Percentiles rank a stretch among this genome's conserved stretches.
phyloP scores from a whole-genome alignment of 345 rosid species.

The Laguncularia racemosa region DNA sequence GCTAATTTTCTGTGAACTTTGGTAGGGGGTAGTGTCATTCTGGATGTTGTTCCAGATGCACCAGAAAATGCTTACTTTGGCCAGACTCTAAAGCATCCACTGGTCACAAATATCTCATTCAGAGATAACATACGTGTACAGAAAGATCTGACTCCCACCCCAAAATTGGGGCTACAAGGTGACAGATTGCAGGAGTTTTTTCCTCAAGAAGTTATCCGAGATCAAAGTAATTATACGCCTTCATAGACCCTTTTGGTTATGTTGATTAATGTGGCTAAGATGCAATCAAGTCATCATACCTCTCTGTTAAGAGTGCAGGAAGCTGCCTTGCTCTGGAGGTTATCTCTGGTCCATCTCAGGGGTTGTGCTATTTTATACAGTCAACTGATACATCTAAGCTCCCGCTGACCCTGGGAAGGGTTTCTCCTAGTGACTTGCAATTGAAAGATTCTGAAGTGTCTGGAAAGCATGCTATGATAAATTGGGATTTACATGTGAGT shows the following conservation, averaged over 20 bases:
- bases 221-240: slow-evolving; percentile 64
- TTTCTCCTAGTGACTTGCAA: slow-evolving; percentile 61
- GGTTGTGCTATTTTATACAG: slow-evolving; percentile 42
- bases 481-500: slow-evolving; percentile 77
- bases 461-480: slow-evolving; percentile 92
- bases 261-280: slow-evolving; percentile 20
- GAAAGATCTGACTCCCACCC: slow-evolving; percentile 27
- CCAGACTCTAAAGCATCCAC: slow-evolving; percentile 54
- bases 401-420: slow-evolving; percentile 85
- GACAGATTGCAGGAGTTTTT: slow-evolving; percentile 22
- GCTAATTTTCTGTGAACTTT: slow-evolving; percentile 8
- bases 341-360: slow-evolving; percentile 78
- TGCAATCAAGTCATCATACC: slow-evolving; percentile 39
- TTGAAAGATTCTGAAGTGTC: slow-evolving; percentile 92
- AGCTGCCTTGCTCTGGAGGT: slow-evolving; percentile 85
- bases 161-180: slow-evolving; percentile 21
- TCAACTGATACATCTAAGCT: slow-evolving; percentile 65
- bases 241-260: slow-evolving; percentile 15
- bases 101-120: slow-evolving; percentile 21
- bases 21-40: slow-evolving; percentile 57
- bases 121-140: slow-evolving; percentile 31
- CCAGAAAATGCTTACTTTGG: slow-evolving; percentile 48
- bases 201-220: slow-evolving; percentile 25
- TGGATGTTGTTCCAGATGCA: slow-evolving; percentile 51
- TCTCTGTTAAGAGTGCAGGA: slow-evolving; percentile 87